phyloP scores from a whole-genome alignment of 2,329 filamentous ascomycete genomes.

The Stachybotrys echinatus region DNA sequence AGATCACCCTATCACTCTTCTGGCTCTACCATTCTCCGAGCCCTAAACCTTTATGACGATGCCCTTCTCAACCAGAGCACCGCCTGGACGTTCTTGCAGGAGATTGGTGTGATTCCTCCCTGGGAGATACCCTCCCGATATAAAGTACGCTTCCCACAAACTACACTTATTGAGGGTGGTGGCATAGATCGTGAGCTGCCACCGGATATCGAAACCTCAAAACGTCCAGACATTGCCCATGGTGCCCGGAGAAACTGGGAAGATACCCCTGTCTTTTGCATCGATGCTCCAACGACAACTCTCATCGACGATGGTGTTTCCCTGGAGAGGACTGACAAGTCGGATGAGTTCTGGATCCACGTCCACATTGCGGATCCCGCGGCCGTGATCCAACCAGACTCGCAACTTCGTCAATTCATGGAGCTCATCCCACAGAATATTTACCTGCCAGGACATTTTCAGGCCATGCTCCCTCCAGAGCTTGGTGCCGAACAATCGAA shows the following conservation, averaged over 20 bases:
- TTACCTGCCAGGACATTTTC: conserved; percentile 53
- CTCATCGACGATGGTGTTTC: conserved; percentile 80
- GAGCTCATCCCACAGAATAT: conserved; percentile 54
- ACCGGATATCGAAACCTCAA: conserved; percentile 24
- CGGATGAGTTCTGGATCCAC: conserved; percentile 66
- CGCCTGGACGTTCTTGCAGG: conserved; percentile 65
- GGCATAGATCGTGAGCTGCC: conserved; percentile 32
- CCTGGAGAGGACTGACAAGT: conserved; percentile 50
- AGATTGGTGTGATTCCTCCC: conserved; percentile 65
- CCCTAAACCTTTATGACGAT: conserved; percentile 53
- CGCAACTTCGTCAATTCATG: conserved; percentile 54
- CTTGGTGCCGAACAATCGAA: conserved; percentile 20
- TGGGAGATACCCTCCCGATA: conserved; percentile 66
- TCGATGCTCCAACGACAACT: conserved; percentile 60
- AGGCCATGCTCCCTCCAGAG: conserved; percentile 50
- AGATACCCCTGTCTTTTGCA: conserved; percentile 61
- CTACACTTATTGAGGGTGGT: conserved; percentile 35
- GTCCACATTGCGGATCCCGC: conserved; percentile 75
- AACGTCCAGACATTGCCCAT: conserved; percentile 37
- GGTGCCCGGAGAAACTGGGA: conserved; percentile 54
- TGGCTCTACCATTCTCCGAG: conserved; percentile 59
- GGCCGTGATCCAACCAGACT: conserved; percentile 58
- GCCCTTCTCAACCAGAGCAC: conserved; percentile 35
- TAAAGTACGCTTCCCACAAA: conserved; percentile 47
- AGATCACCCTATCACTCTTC: conserved; percentile 52